Conservation (phyloP, 176 grass and related monocot genomes). For the Oryza coarctata region DNA sequence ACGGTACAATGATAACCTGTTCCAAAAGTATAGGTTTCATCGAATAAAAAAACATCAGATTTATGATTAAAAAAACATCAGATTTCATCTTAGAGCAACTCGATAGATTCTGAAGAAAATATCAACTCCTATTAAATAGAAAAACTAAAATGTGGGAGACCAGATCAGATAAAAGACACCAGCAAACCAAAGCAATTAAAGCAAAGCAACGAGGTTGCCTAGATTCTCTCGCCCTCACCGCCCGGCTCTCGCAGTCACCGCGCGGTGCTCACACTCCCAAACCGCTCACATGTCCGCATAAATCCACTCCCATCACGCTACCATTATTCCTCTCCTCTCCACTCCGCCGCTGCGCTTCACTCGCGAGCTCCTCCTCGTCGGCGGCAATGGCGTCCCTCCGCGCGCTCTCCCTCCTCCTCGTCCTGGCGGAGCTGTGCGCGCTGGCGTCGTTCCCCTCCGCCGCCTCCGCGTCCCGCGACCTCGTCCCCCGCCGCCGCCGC, state of each 20-base stretch:
- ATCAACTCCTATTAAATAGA: too few relatives aligned
- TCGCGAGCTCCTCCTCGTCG: background rate
- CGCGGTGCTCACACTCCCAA: background rate
- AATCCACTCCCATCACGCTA: conserved; percentile 1
- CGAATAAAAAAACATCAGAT: too few relatives aligned
- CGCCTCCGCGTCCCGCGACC: conserved; percentile 34
- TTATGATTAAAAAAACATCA: too few relatives aligned
- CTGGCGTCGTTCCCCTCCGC: background rate
- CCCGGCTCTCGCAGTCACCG: background rate
- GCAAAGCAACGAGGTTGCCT: too few relatives aligned
- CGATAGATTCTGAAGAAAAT: too few relatives aligned
- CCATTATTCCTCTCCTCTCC: background rate
- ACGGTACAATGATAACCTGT: too few relatives aligned
- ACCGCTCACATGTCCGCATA: conserved; percentile 1
- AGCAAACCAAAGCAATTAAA: too few relatives aligned
- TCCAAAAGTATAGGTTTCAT: too few relatives aligned
- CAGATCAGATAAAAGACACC: too few relatives aligned
- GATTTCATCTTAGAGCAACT: too few relatives aligned
- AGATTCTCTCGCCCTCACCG: too few relatives aligned
- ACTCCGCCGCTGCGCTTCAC: background rate
- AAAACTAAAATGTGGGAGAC: too few relatives aligned
- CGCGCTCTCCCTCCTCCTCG: conserved; percentile 16
- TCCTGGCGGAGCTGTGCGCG: conserved; percentile 11
- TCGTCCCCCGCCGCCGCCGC: conserved; percentile 3
- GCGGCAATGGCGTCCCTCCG: conserved; percentile 31